Conservation (phyloP, 2,329 filamentous ascomycete genomes). For the Raffaelea arxii region DNA sequence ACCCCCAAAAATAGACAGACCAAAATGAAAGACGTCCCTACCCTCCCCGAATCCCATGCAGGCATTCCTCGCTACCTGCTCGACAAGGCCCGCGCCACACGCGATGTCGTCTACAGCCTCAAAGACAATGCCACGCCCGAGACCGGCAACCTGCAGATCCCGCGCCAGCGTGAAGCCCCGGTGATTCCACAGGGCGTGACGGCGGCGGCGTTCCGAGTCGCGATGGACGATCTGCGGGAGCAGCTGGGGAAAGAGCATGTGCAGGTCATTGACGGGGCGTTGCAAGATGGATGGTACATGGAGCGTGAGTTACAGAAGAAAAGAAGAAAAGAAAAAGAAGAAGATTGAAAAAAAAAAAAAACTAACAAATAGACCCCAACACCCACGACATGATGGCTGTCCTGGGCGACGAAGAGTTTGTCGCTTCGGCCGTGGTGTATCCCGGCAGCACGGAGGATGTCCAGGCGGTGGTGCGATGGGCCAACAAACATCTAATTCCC, state of each 20-base stretch:
- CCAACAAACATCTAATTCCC: conserved; percentile 24
- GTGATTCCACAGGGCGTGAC: conserved; percentile 30
- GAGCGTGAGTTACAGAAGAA: conserved; percentile 15
- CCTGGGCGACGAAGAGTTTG: conserved; percentile 33
- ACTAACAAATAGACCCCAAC: conserved; percentile 20
- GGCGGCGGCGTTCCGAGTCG: conserved; percentile 18
- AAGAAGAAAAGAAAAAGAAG: neutral
- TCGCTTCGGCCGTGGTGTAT: conserved; percentile 31
- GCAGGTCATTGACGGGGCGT: conserved; percentile 29
- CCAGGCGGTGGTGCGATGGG: conserved; percentile 22
- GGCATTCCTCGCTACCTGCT: conserved; percentile 27
- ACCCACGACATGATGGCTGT: conserved; percentile 32
- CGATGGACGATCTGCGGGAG: conserved; percentile 24
- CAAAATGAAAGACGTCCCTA: conserved; percentile 20
- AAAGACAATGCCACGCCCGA: conserved; percentile 19
- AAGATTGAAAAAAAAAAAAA: neutral
- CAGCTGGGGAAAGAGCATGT: conserved; percentile 27
- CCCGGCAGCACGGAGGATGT: conserved; percentile 21
- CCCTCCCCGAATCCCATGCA: conserved; percentile 26
- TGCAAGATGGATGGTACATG: conserved; percentile 29
- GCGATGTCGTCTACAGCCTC: conserved; percentile 23
- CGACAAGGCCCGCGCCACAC: conserved; percentile 24
- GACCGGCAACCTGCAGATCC: conserved; percentile 6
- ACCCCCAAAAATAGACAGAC: no score
- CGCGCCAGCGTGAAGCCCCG: conserved; percentile 18